These are phyloP conservation scores for Tetradesmus obliquus DNA, from an alignment of 139 green algal species.

Conservation along the genomic window DNA sequence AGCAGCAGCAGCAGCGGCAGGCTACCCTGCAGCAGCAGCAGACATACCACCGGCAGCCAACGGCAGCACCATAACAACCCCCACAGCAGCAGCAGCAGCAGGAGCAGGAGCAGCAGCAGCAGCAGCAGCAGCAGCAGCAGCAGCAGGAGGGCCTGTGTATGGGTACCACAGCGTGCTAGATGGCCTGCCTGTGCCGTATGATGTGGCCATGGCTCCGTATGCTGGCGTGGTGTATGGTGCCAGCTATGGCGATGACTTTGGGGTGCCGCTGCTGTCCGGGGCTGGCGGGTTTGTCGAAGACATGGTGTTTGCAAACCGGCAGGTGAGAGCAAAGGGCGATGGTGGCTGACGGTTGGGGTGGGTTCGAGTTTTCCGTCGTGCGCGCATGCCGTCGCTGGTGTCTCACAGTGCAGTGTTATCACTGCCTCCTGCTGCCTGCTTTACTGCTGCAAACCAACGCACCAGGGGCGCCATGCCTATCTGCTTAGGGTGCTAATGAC, in stretches of 20 bases:
- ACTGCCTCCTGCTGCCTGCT: too few relatives aligned
- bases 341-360: too few relatives aligned
- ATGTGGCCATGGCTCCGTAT: constrained; percentile 28
- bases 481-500: too few relatives aligned
- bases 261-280: constrained; percentile 9
- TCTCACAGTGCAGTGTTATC: too few relatives aligned
- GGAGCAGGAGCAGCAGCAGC: neutral
- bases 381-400: too few relatives aligned
- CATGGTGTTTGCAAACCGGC: constrained; percentile 36
- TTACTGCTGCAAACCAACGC: too few relatives aligned
- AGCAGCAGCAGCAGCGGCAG: neutral
- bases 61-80: neutral
- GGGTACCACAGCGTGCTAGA: neutral
- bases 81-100: neutral
- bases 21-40: neutral
- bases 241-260: neutral
- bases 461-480: too few relatives aligned
- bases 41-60: neutral
- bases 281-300: neutral
- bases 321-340: neutral
- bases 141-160: neutral
- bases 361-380: too few relatives aligned
- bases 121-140: neutral
- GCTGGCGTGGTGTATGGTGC: neutral
- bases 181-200: constrained; percentile 8